Base-by-base conservation (phyloP, 164 flowering plant genomes). In the Vitis rupestris region DNA sequence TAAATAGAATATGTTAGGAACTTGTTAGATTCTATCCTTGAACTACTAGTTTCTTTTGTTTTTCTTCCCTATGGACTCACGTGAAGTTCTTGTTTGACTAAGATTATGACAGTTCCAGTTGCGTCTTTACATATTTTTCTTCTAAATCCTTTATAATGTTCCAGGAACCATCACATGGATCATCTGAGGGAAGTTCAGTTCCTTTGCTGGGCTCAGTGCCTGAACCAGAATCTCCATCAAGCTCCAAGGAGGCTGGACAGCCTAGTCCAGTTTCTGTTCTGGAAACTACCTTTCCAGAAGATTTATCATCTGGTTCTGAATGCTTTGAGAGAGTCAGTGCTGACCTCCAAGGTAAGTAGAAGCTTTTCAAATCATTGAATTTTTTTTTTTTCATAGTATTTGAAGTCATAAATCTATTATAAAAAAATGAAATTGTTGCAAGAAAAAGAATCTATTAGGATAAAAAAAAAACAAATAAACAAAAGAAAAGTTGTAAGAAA, bases 251-350 rank as follows among this genome's bases (percentile, higher is more conserved):
- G 53, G 82, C 84, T 62, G 92, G 85, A 56, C 92, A 88, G 69
- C 93, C 92, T 10, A 95, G 94, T 76, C 94, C 97, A 17, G 80
- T 87, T 77, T 95, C 98, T 51, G 85, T 90, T 70, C 75, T 95
- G 57, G 92, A 90, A 75, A 81, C 85, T 69, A 75, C 91, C 68
- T 90, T 84, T 72, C 61, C 62, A 31, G 97, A 87, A 69, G 94
- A 95, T 58, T n/a, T 70, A 8, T 82, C 90, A 66, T 82, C 89
- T 53, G 76, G 89, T 76, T 81, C 93, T 50, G 95, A 94, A 54
- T 88, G 94, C 79, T 89, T 90, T 75, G 94, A 85, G 78, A 84
- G 84, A 73, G 78, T 92, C 78, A 89, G 84, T 80, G 89, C 89
- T 74, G 97, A 87, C 65, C 84, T 93, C 12, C 87, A 86, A 50